A percentile compares a stretch with the other conserved stretches of the same genome.
phyloP scores from a whole-genome alignment of 345 rosid species.

The Streptanthus diversifolius region DNA sequence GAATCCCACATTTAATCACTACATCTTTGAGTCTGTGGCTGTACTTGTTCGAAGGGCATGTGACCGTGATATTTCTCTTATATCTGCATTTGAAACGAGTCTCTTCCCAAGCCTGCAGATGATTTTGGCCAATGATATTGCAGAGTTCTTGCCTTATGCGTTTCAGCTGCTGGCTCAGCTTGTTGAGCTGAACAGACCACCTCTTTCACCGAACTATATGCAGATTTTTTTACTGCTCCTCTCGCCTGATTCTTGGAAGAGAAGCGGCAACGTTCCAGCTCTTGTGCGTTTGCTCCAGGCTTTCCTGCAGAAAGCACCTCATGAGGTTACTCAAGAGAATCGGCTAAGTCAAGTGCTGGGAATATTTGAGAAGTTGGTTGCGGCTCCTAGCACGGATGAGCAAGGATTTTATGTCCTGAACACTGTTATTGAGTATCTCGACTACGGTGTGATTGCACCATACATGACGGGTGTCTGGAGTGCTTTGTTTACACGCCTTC shows the following conservation, averaged over 20 bases:
- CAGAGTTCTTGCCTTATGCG: slow-evolving; percentile 96
- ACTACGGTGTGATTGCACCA: slow-evolving; percentile 54
- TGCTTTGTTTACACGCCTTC: slow-evolving; percentile 69
- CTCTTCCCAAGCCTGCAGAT: slow-evolving; percentile 79
- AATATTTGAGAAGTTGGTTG: slow-evolving; percentile 73
- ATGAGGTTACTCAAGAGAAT: slow-evolving; percentile 73
- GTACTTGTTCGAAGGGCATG: slow-evolving; percentile 91
- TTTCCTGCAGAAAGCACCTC: slow-evolving; percentile 88
- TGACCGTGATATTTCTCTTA: slow-evolving; percentile 65
- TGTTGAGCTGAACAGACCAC: slow-evolving; percentile 85
- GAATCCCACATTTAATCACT: slow-evolving; percentile 91
- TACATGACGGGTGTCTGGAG: slow-evolving; percentile 69
- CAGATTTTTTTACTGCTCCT: slow-evolving; percentile 78
- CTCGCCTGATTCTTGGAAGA: slow-evolving; percentile 81
- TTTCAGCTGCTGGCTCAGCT: slow-evolving; percentile 96
- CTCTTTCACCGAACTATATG: slow-evolving; percentile 74
- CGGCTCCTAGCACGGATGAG: slow-evolving; percentile 75
- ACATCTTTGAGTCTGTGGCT: slow-evolving; percentile 93
- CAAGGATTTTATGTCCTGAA: slow-evolving; percentile 94
- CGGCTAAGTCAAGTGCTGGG: slow-evolving; percentile 78
- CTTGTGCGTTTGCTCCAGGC: slow-evolving; percentile 99
- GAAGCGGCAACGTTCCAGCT: slow-evolving; percentile 91
- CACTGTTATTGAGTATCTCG: slow-evolving; percentile 82
- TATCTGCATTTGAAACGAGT: slow-evolving; percentile 68
- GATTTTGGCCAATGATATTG: slow-evolving; percentile 71